A percentile compares a stretch with the other conserved stretches of the same genome.
Evolutionary conservation across 139 green algal species (phyloP).

Genomic region (Auxenochlorella pyrenoidosa): DNA sequence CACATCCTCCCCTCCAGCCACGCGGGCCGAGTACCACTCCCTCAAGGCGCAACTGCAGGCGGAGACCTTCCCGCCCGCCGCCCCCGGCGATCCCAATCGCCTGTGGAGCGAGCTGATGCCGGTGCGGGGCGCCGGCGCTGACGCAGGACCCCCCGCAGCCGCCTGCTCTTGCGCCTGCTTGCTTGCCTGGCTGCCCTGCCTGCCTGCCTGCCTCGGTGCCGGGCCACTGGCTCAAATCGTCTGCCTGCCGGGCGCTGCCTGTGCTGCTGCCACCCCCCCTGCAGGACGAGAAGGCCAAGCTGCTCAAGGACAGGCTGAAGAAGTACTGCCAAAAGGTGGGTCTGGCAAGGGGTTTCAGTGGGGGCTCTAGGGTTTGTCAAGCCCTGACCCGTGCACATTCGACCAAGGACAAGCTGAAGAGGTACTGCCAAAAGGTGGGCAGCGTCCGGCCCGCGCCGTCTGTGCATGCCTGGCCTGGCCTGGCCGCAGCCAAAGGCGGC

Average conservation of each 20-base stretch:
- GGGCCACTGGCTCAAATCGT: no score
- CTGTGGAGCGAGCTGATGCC: conserved; percentile 59
- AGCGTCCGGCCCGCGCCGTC: no score
- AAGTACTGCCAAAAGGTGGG: conserved; percentile 94
- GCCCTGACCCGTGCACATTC: no score
- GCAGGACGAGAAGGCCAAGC: conserved; percentile 70
- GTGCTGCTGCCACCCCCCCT: no score
- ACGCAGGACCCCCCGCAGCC: no score
- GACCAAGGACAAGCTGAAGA: conserved; percentile 94
- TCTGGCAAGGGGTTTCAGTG: not conserved
- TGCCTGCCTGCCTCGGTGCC: no score
- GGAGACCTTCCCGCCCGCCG: conserved; percentile 65
- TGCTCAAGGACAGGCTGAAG: conserved; percentile 94
- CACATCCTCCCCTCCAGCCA: conserved; percentile 46
- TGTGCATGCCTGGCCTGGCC: no score
- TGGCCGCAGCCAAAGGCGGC: no score
- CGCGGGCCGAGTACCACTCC: conserved; percentile 74
- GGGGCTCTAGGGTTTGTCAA: not conserved
- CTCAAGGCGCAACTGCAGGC: conserved; percentile 55
- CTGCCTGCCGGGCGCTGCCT: no score
- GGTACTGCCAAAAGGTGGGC: conserved; percentile 93
- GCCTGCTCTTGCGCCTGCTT: no score
- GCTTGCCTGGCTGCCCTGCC: no score
- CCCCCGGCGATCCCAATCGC: conserved; percentile 44
- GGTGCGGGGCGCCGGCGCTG: not conserved